phyloP scores from a whole-genome alignment of 768 basidiomycete genomes.

The Trametes punicea region DNA sequence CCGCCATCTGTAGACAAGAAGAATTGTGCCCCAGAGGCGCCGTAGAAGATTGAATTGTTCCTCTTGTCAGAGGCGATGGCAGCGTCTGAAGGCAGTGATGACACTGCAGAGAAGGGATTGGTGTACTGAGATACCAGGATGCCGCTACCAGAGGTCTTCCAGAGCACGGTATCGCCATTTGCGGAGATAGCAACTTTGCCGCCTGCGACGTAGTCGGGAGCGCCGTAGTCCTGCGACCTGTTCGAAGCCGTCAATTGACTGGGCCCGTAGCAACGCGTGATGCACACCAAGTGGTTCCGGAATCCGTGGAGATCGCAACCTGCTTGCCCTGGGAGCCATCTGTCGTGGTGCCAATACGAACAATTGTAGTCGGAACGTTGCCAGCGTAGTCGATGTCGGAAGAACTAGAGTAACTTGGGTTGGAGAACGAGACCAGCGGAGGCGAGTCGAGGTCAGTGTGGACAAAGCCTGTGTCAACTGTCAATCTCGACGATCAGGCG shows the following conservation, averaged over 20 bases:
- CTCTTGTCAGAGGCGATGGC: conserved; percentile 63
- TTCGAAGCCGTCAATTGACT: neutral
- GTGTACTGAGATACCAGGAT: conserved; percentile 52
- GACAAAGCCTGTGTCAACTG: conserved; percentile 39
- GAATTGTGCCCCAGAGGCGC: conserved; percentile 50
- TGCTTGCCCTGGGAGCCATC: conserved; percentile 46
- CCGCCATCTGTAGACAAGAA: conserved; percentile 60
- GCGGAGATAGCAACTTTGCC: conserved; percentile 44
- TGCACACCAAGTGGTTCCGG: conserved; percentile 48
- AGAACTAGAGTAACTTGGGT: conserved; percentile 46
- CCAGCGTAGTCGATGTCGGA: conserved; percentile 55
- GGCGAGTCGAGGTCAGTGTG: conserved; percentile 42
- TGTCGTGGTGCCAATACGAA: conserved; percentile 43
- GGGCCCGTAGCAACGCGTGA: neutral
- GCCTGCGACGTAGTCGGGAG: conserved; percentile 41
- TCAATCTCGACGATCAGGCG: neutral
- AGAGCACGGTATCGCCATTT: conserved; percentile 54
- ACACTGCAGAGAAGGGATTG: conserved; percentile 46
- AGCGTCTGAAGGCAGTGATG: conserved; percentile 48
- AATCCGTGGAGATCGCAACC: conserved; percentile 54
- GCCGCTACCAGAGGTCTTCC: conserved; percentile 48
- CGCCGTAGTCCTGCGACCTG: conserved; percentile 53
- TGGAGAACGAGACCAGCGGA: conserved; percentile 39
- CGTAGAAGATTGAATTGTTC: conserved; percentile 56
- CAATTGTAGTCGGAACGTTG: conserved; percentile 45